Evolutionary conservation across 2,329 filamentous ascomycete species (phyloP), one percentile per base, ranked within the genome.

Genomic region (Monosporascus sp.): DNA sequence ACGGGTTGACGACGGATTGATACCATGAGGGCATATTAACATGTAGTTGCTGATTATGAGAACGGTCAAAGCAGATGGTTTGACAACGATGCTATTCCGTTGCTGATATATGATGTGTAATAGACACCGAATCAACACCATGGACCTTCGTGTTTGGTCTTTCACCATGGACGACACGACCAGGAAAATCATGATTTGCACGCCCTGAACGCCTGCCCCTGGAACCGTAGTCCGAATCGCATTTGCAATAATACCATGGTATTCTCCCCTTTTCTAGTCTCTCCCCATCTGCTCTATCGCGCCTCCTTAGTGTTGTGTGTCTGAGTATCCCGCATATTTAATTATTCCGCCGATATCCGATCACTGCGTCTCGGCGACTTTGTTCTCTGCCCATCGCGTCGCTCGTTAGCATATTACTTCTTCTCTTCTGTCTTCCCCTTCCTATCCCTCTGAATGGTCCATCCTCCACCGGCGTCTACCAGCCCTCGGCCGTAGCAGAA

Each of bases 351-450:
- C 38, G 24, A 24, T 46, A 47, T 49, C 53, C 58, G 48, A 60
- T 58, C 53, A 60, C 35, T 59, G 51, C 51, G 50, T 67, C 61
- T 66, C 64, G 51, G 64, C 64, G 50, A 66, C 50, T 47, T 68
- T 68, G 59, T 68, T 68, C 60, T 68, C 65, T 67, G 22, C 5
- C 7, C 28, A 31, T 31, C 8, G 28, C 28, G 1, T 11, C 15
- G 7, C 2, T 20, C 1, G 54, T 62, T 50, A 63, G 58, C 26
- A 43, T n/a, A 7, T 37, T 7, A 15, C 44, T 35, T 48, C 45
- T 7, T 24, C 24, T 15, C n/a, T 26, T 15, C 18, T 26, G n/a
- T 45, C 35, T 24, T 45, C 26, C 17, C 22, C 15, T 38, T n/a
- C 44, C 51, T 8, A 4, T 5, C 7, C 31, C 15, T 31, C 35